These are phyloP conservation scores for Fragilaria crotonensis DNA, from an alignment of 108 stramenopile genomes.

Conservation along the genomic window DNA sequence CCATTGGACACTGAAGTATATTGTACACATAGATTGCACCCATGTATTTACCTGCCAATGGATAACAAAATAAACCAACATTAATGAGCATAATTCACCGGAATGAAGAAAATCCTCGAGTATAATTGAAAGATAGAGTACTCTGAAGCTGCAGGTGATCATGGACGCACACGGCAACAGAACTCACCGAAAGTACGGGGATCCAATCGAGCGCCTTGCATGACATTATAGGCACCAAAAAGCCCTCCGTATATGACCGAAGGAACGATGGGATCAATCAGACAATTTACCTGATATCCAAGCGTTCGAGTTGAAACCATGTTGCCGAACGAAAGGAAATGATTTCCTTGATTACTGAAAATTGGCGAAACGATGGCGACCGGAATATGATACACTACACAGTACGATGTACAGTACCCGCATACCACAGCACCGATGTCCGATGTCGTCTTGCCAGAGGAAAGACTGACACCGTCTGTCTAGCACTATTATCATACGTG, in stretches of 20 bases:
- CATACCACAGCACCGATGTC: no score
- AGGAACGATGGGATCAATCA: conserved; percentile 16
- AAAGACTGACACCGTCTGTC: no score
- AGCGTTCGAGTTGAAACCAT: no score
- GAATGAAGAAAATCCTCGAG: conserved; percentile 1
- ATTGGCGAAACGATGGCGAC: no score
- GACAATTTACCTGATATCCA: conserved; percentile 7
- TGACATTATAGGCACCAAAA: conserved; percentile 17
- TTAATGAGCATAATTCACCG: not conserved
- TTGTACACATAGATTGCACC: conserved; percentile 39
- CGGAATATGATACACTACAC: no score
- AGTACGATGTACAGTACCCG: no score
- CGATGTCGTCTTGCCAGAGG: no score
- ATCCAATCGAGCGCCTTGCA: not conserved
- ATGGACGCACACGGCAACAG: not conserved
- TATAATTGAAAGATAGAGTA: not conserved
- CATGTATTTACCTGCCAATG: conserved; percentile 23
- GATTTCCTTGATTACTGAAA: no score
- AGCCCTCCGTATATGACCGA: conserved; percentile 16
- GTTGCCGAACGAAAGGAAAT: no score
- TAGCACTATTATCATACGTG: no score
- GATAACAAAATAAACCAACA: not conserved
- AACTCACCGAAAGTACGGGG: not conserved
- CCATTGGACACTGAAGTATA: conserved; percentile 57
- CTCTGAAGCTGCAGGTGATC: not conserved